These are phyloP conservation scores for Plasmodium coatneyi DNA, from an alignment of 169 alveolate species.

Conservation along the genomic window DNA sequence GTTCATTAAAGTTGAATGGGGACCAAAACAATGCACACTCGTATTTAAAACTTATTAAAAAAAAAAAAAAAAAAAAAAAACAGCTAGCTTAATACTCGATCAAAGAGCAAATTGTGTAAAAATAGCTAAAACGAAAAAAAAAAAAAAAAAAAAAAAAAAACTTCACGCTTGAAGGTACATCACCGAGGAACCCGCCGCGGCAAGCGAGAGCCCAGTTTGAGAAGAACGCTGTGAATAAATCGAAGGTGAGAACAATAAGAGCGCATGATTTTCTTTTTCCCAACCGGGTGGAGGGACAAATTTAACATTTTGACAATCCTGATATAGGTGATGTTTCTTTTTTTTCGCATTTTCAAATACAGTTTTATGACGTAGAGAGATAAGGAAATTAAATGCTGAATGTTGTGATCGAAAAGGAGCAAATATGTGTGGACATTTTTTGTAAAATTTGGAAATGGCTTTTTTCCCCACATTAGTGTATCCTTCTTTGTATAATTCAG, in stretches of 20 bases:
- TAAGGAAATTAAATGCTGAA: conserved; percentile 1
- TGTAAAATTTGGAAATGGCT: not conserved
- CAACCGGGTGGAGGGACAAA: conserved; percentile 16
- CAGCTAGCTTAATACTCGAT: too few species aligned
- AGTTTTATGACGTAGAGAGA: conserved; percentile 14
- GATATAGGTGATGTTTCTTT: conserved; percentile 25
- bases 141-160: conserved; percentile 8
- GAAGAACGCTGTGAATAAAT: not conserved
- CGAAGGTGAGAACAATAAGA: not conserved
- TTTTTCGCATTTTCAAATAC: conserved; percentile 13
- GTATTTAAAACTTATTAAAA: not conserved
- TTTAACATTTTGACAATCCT: conserved; percentile 39
- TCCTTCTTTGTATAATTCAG: not conserved
- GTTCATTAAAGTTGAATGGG: not conserved
- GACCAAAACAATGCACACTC: not conserved
- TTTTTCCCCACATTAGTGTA: not conserved
- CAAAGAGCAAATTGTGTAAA: too few species aligned
- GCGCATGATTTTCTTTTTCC: conserved; percentile 32
- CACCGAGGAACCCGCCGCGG: not conserved
- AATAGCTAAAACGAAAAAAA: too few species aligned
- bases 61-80: conserved; percentile 5
- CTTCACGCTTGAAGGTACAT: not conserved
- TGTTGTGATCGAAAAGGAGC: conserved; percentile 18
- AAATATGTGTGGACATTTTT: not conserved
- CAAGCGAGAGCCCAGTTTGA: not conserved